phyloP scores from a whole-genome alignment of 2,329 filamentous ascomycete species.

The Microdochium nivale region DNA sequence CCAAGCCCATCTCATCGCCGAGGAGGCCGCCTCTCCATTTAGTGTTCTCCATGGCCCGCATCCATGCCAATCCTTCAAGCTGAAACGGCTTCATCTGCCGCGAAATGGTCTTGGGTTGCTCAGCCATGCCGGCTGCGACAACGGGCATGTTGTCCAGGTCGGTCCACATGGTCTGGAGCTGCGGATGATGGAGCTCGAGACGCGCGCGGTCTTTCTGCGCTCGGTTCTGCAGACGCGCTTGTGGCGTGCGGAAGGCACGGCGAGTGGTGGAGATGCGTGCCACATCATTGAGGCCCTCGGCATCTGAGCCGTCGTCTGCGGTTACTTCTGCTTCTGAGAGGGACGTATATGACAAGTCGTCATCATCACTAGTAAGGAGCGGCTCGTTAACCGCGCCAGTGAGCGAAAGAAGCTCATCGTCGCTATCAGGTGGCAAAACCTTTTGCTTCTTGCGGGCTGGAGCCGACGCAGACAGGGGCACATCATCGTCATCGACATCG shows the following conservation, averaged over 20 bases:
- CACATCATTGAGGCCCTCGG: not conserved
- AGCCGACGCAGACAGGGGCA: constrained; percentile 3
- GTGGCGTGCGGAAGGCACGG: constrained; percentile 22
- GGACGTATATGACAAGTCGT: constrained; percentile 4
- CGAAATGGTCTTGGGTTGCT: constrained; percentile 69
- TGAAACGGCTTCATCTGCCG: constrained; percentile 89
- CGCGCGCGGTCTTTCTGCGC: constrained; percentile 47
- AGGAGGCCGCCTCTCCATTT: constrained; percentile 83
- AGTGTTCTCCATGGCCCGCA: constrained; percentile 80
- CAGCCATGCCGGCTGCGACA: constrained; percentile 52
- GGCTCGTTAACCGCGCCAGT: constrained; percentile 4
- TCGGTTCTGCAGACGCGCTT: constrained; percentile 12
- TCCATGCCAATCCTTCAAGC: constrained; percentile 88
- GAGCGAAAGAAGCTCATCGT: constrained; percentile 1
- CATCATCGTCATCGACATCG: constrained; percentile 6
- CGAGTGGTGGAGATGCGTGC: constrained; percentile 12
- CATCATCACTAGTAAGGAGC: constrained; percentile 10
- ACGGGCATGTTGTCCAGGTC: constrained; percentile 60
- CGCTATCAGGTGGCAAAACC: not conserved
- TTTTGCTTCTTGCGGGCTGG: constrained; percentile 8
- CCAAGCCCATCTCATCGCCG: constrained; percentile 97
- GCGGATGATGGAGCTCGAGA: constrained; percentile 69
- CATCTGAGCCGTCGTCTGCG: not conserved
- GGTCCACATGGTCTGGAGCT: constrained; percentile 77
- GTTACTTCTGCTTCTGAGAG: constrained; percentile 4